phyloP scores from a whole-genome alignment of 2,329 filamentous ascomycete species.

The Alternaria arborescens region DNA sequence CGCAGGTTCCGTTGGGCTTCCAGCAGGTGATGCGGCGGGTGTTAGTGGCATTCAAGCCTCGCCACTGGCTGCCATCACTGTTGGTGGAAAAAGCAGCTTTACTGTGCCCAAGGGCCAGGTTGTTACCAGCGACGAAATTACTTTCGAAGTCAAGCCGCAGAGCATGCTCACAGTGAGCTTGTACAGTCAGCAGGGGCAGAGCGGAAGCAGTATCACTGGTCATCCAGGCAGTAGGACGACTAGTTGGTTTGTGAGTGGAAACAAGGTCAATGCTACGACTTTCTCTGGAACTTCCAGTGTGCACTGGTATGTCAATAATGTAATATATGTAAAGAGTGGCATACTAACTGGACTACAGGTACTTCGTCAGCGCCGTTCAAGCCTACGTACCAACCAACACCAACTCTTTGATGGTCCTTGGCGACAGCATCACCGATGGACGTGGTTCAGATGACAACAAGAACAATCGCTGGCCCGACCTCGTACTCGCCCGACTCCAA shows the following conservation, averaged over 20 bases:
- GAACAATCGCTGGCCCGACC: constrained; percentile 47
- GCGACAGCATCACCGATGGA: constrained; percentile 73
- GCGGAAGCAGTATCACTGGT: constrained; percentile 65
- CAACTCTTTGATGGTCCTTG: constrained; percentile 63
- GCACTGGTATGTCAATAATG: neutral
- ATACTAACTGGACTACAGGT: constrained; percentile 34
- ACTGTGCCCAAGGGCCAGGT: constrained; percentile 64
- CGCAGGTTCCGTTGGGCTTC: constrained; percentile 65
- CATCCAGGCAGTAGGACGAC: constrained; percentile 72
- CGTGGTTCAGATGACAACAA: constrained; percentile 55
- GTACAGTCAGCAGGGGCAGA: constrained; percentile 66
- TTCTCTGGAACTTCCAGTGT: constrained; percentile 29
- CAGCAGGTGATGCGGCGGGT: constrained; percentile 63
- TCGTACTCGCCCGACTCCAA: constrained; percentile 56
- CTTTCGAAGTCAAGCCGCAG: constrained; percentile 60
- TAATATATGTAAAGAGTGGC: too few relatives aligned
- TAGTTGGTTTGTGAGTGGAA: constrained; percentile 55
- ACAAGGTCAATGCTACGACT: constrained; percentile 47
- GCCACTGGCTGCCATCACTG: constrained; percentile 68
- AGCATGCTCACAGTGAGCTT: constrained; percentile 66
- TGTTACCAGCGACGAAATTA: constrained; percentile 67
- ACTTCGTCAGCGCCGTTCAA: constrained; percentile 67
- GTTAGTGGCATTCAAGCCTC: constrained; percentile 63
- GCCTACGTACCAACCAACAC: constrained; percentile 58
- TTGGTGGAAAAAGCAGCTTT: constrained; percentile 61